A percentile compares a stretch with the other conserved stretches of the same genome.
These are phyloP conservation scores for Ambrosiella xylebori DNA, from an alignment of 2,329 filamentous ascomycete species.

Conservation along the genomic window DNA sequence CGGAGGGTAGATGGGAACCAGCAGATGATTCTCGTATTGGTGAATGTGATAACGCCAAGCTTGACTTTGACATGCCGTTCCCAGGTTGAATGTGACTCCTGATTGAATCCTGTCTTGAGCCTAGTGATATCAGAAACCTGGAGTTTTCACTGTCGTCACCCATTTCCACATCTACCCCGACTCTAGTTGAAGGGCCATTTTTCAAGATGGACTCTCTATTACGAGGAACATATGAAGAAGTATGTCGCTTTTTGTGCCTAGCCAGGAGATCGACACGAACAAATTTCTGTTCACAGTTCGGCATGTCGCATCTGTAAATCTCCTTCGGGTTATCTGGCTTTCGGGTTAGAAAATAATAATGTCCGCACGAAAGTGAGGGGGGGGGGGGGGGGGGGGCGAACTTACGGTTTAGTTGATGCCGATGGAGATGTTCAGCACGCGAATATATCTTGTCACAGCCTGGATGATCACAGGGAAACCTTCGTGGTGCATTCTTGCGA, in stretches of 20 bases:
- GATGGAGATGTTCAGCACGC: constrained; percentile 62
- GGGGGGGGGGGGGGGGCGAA: neutral
- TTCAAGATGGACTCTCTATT: constrained; percentile 26
- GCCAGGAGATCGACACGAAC: constrained; percentile 62
- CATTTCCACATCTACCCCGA: neutral
- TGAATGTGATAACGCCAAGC: neutral
- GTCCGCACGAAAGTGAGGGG: neutral
- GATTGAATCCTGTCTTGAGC: neutral
- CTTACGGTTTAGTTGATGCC: constrained; percentile 66
- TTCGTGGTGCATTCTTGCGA: constrained; percentile 31
- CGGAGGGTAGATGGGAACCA: too few species aligned
- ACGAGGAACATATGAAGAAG: constrained; percentile 32
- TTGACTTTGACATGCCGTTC: neutral
- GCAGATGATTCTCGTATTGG: neutral
- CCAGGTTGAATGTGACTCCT: neutral
- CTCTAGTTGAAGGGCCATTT: neutral
- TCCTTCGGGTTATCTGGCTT: constrained; percentile 52
- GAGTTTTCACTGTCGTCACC: neutral
- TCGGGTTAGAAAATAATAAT: neutral
- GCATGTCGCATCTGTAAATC: constrained; percentile 60
- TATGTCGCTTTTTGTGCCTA: constrained; percentile 49
- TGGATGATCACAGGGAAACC: constrained; percentile 48
- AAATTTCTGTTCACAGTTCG: constrained; percentile 58
- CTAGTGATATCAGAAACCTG: neutral
- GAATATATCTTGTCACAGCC: constrained; percentile 69